Evolutionary conservation across 108 stramenopile species (phyloP).

Genomic region (Stephanodiscus minutulus): DNA sequence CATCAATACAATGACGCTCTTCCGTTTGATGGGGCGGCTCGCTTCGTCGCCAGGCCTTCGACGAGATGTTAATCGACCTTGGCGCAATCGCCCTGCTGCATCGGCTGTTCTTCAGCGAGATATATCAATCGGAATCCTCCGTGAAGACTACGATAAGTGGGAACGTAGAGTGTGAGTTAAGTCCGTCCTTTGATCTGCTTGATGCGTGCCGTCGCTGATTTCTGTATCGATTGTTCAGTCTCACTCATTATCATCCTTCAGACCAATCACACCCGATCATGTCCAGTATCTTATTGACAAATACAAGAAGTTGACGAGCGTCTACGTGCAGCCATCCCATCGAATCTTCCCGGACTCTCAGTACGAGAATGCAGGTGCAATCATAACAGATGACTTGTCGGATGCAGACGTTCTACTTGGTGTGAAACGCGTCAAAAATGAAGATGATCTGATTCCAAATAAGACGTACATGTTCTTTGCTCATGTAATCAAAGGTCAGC

Average conservation of each 20-base stretch:
- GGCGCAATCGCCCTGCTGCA: neutral
- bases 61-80: neutral
- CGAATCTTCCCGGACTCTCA: slow-evolving; percentile 75
- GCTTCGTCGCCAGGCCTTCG: slow-evolving; percentile 2
- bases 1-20: neutral
- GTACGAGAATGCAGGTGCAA: slow-evolving; percentile 75
- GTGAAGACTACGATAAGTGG: slow-evolving; percentile 72
- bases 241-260: neutral
- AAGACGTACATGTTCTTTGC: slow-evolving; percentile 85
- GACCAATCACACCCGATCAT: slow-evolving; percentile 56
- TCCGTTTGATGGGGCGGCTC: neutral
- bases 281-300: slow-evolving; percentile 37
- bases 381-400: slow-evolving; percentile 63
- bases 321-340: slow-evolving; percentile 74
- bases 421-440: slow-evolving; percentile 75
- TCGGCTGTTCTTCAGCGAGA: neutral
- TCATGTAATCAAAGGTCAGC: slow-evolving; percentile 86
- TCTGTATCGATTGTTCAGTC: neutral
- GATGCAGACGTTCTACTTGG: slow-evolving; percentile 74
- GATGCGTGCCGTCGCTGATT: neutral
- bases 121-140: slow-evolving; percentile 53
- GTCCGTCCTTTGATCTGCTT: neutral
- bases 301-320: slow-evolving; percentile 9
- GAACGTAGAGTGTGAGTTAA: slow-evolving; percentile 53
- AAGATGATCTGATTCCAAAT: slow-evolving; percentile 46